phyloP scores from a whole-genome alignment of 2,329 filamentous ascomycete species.

The Gyromitra esculenta region DNA sequence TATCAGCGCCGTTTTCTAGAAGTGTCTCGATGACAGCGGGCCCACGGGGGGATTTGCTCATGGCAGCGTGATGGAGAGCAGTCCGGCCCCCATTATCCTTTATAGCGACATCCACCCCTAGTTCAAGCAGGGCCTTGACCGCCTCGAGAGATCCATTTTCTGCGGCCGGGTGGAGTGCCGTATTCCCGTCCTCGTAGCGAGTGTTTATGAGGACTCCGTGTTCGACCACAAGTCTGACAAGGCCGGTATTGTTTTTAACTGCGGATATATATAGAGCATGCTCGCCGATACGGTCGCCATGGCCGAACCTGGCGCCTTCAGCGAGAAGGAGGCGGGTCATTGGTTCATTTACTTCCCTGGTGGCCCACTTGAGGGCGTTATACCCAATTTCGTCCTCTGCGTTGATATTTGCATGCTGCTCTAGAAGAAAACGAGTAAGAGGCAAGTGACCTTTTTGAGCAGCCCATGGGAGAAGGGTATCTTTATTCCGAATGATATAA shows the following conservation, averaged over 20 bases:
- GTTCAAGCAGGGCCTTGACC: constrained; percentile 9
- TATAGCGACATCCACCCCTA: not conserved
- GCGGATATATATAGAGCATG: constrained; percentile 20
- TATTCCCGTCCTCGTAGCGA: constrained; percentile 1
- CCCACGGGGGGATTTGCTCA: constrained; percentile 12
- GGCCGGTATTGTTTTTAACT: not conserved
- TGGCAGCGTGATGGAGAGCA: not conserved
- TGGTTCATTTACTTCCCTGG: constrained; percentile 4
- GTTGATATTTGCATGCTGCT: constrained; percentile 5
- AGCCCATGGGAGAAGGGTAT: constrained; percentile 21
- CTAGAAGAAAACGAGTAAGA: constrained; percentile 6
- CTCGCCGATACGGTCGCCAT: not conserved
- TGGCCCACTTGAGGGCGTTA: constrained; percentile 20
- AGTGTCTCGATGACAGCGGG: constrained; percentile 20
- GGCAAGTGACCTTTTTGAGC: not conserved
- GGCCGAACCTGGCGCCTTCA: constrained; percentile 2
- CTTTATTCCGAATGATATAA: constrained; percentile 4
- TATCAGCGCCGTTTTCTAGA: constrained; percentile 14
- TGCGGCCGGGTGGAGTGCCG: constrained; percentile 25
- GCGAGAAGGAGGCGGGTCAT: constrained; percentile 17
- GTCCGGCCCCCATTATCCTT: constrained; percentile 7
- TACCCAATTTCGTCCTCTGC: constrained; percentile 5
- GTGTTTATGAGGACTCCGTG: constrained; percentile 16
- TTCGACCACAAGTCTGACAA: constrained; percentile 8
- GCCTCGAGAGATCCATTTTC: not conserved